A percentile compares a stretch with the other conserved stretches of the same genome.
Conservation (phyloP, 2,329 filamentous ascomycete genomes). For the Phialemonium atrogriseum region DNA sequence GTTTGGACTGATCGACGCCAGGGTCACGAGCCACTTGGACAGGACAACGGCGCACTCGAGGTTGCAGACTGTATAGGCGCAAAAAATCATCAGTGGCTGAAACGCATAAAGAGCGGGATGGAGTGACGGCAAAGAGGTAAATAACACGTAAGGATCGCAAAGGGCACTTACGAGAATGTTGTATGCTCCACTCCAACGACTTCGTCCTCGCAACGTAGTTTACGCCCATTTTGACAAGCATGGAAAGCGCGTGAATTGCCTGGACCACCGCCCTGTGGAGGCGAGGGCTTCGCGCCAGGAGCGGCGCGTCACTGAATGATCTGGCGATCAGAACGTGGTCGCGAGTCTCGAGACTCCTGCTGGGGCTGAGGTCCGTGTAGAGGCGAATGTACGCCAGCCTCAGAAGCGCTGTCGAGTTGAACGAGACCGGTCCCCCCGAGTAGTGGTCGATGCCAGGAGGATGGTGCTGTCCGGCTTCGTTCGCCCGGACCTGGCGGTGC, state of each 20-base stretch:
- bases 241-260: conserved; percentile 59
- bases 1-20: conserved; percentile 40
- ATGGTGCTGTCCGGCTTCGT: conserved; percentile 33
- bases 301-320: conserved; percentile 49
- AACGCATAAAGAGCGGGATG: neutral
- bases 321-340: conserved; percentile 54
- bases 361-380: conserved; percentile 56
- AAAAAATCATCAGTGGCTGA: no score
- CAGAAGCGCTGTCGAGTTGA: conserved; percentile 55
- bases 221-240: conserved; percentile 55
- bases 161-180: conserved; percentile 45
- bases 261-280: conserved; percentile 59
- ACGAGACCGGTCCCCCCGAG: conserved; percentile 53
- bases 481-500: conserved; percentile 40
- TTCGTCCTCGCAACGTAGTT: conserved; percentile 55
- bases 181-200: conserved; percentile 54
- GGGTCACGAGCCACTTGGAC: conserved; percentile 52
- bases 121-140: neutral
- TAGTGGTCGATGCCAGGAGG: conserved; percentile 39
- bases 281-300: conserved; percentile 49
- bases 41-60: conserved; percentile 54
- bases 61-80: conserved; percentile 41
- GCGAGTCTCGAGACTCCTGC: conserved; percentile 55
- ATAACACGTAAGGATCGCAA: no score
- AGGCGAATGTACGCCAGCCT: conserved; percentile 56